These are phyloP conservation scores for Gossypium gossypioides DNA, from an alignment of 441 rosid genomes.

Conservation along the genomic window DNA sequence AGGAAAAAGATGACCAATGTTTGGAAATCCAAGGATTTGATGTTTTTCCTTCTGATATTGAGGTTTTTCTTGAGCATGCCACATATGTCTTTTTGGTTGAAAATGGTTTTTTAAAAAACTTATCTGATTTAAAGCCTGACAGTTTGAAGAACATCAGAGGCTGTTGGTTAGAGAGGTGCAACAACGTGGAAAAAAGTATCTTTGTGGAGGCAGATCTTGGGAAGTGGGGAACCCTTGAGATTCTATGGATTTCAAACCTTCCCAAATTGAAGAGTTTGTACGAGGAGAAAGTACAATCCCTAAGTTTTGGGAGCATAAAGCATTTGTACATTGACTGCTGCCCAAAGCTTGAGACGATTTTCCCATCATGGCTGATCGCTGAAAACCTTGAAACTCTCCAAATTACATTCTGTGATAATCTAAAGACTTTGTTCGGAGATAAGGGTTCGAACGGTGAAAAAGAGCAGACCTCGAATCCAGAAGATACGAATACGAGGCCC, in stretches of 20 bases:
- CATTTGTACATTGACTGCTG: constrained; percentile 37
- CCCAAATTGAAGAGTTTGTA: constrained; percentile 20
- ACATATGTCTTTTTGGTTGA: constrained; percentile 29
- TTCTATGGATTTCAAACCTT: constrained; percentile 35
- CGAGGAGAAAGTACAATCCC: constrained; percentile 8
- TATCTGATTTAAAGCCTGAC: constrained; percentile 19
- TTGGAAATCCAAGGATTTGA: constrained; percentile 27
- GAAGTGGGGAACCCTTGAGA: constrained; percentile 22
- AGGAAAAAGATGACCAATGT: background rate
- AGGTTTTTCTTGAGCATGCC: constrained; percentile 20
- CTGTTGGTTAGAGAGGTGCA: constrained; percentile 36
- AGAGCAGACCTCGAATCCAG: background rate
- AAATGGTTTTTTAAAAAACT: constrained; percentile 6
- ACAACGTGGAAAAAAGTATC: constrained; percentile 18
- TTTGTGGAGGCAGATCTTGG: constrained; percentile 19
- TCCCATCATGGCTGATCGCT: constrained; percentile 23
- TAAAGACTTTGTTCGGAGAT: constrained; percentile 12
- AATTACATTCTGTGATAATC: constrained; percentile 32
- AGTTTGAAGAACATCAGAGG: constrained; percentile 13
- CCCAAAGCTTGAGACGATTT: constrained; percentile 26
- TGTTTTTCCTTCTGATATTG: constrained; percentile 17
- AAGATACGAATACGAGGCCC: background rate
- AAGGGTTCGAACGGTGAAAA: background rate
- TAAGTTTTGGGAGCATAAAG: constrained; percentile 25
- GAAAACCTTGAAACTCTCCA: constrained; percentile 26